Percentiles rank a stretch among this genome's conserved stretches.
Conservation (phyloP, 2,329 filamentous ascomycete genomes). For the Septoria linicola region DNA sequence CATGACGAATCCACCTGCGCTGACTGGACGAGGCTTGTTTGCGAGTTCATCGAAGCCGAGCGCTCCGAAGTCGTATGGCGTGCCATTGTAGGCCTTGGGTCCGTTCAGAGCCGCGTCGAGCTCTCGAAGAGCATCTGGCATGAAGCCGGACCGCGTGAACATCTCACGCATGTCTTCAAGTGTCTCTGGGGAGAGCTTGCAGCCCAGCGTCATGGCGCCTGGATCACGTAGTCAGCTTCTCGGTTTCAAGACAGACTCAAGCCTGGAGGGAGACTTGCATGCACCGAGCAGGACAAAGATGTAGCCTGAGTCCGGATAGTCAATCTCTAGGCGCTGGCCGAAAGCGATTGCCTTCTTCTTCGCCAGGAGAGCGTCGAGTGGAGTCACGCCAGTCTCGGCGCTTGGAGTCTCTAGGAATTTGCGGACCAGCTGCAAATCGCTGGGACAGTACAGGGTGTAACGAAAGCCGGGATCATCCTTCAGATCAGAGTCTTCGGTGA, state of each 20-base stretch:
- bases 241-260: too few species aligned
- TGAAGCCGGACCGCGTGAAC: conserved; percentile 8
- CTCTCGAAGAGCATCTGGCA: conserved; percentile 4
- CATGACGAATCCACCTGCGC: not conserved
- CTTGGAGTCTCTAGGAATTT: conserved; percentile 6
- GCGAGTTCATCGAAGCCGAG: not conserved
- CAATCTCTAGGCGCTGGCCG: not conserved
- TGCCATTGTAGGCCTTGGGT: conserved; percentile 8
- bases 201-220: conserved; percentile 5
- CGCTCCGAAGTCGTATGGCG: conserved; percentile 5
- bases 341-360: not conserved
- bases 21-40: not conserved
- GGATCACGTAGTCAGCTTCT: not conserved
- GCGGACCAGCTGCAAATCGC: not conserved
- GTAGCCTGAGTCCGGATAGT: not conserved
- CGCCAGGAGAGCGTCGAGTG: not conserved
- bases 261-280: too few species aligned
- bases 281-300: conserved; percentile 5
- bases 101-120: conserved; percentile 7
- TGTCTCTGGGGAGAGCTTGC: conserved; percentile 1
- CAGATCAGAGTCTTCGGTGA: not conserved
- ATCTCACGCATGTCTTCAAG: not conserved
- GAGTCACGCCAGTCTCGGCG: not conserved
- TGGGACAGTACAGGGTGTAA: not conserved
- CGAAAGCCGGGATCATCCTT: not conserved